Conservation (phyloP, 352 stramenopile genomes). For the Phytophthora agathidicida region DNA sequence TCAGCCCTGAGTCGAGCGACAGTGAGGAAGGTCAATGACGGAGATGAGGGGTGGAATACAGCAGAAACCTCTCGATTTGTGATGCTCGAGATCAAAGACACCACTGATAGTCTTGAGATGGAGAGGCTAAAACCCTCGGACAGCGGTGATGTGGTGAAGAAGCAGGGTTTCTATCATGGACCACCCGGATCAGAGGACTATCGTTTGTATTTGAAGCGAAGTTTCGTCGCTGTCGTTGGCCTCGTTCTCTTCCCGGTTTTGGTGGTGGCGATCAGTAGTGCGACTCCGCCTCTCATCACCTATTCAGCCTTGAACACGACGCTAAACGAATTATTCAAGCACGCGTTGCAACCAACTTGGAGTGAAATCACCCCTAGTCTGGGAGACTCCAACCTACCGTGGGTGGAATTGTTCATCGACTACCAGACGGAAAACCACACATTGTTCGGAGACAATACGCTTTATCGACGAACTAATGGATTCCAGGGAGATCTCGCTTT, state of each 20-base stretch:
- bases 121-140: not conserved
- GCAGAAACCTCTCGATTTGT: not conserved
- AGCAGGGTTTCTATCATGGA: not conserved
- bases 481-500: constrained; percentile 46
- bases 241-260: constrained; percentile 11
- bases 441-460: constrained; percentile 34
- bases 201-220: not conserved
- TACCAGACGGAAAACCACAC: constrained; percentile 41
- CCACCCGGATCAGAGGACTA: not conserved
- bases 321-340: constrained; percentile 36
- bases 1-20: not conserved
- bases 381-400: not conserved
- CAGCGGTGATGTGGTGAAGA: not conserved
- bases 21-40: not conserved
- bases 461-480: constrained; percentile 38
- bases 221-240: not conserved
- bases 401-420: constrained; percentile 17
- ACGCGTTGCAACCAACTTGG: not conserved
- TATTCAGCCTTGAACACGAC: constrained; percentile 39
- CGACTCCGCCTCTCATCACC: constrained; percentile 19
- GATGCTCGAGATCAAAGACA: not conserved
- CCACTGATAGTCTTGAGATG: not conserved
- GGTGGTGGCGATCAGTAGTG: constrained; percentile 11
- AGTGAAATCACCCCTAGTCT: not conserved
- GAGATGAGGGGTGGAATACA: not conserved